Conservation (phyloP, 2,329 filamentous ascomycete species). For the Colletotrichum chlorophyti region DNA sequence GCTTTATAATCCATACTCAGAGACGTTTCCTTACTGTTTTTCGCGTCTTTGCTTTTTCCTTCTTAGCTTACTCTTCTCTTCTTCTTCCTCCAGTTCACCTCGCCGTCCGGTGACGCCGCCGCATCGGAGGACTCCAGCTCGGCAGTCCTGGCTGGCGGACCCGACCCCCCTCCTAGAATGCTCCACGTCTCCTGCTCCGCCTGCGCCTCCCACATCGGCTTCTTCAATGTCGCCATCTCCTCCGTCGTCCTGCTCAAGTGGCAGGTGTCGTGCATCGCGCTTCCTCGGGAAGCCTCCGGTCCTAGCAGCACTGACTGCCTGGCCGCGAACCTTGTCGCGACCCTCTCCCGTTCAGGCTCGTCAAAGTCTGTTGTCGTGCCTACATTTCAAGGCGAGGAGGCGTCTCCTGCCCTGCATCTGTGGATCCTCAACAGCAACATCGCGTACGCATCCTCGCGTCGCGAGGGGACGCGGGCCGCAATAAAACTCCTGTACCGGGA, state of each 20-base stretch:
- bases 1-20: too few species aligned
- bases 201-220: conserved; percentile 55
- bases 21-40: conserved; percentile 32
- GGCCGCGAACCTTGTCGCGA: conserved; percentile 58
- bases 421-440: conserved; percentile 66
- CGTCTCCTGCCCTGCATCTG: conserved; percentile 45
- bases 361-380: conserved; percentile 62
- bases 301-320: conserved; percentile 57
- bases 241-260: conserved; percentile 65
- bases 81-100: conserved; percentile 44
- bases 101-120: conserved; percentile 37
- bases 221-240: conserved; percentile 50
- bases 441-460: conserved; percentile 53
- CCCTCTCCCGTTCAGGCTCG: conserved; percentile 61
- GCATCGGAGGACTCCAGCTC: conserved; percentile 37
- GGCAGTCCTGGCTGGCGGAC: conserved; percentile 33
- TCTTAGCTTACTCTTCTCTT: neutral
- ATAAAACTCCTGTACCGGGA: conserved; percentile 61
- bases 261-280: conserved; percentile 52
- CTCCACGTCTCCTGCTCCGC: conserved; percentile 52
- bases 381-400: conserved; percentile 30
- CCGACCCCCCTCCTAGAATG: conserved; percentile 32
- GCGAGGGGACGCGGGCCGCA: conserved; percentile 41
- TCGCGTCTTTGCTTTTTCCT: neutral
- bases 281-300: conserved; percentile 34